These are phyloP conservation scores for Linnemannia exigua DNA, from an alignment of 192 early-diverging fungal species.

Conservation along the genomic window DNA sequence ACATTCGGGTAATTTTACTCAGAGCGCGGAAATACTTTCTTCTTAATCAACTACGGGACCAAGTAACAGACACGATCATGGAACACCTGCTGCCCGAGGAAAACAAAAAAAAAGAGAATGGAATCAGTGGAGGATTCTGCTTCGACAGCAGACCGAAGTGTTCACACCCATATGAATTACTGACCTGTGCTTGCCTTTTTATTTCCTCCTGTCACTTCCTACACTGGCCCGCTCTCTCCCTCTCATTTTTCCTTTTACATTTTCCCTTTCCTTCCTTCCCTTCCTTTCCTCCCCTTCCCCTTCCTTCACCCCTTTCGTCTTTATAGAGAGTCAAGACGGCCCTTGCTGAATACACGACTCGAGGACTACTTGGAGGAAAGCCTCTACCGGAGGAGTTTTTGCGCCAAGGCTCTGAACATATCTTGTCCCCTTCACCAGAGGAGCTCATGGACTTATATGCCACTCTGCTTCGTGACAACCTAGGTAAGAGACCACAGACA, in stretches of 20 bases:
- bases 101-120: not conserved
- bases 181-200: not conserved
- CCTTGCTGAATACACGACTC: conserved; percentile 45
- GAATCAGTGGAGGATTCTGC: not conserved
- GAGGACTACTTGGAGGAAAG: conserved; percentile 46
- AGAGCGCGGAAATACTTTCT: not conserved
- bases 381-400: conserved; percentile 45
- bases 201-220: conserved; percentile 3
- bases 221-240: not conserved
- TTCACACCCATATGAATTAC: not conserved
- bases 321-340: conserved; percentile 51
- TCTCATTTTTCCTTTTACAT: not conserved
- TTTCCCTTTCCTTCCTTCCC: no score
- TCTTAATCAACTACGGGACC: not conserved
- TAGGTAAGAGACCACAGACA: conserved; percentile 21
- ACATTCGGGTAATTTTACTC: conserved; percentile 44
- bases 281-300: no score
- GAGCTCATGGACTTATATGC: conserved; percentile 57
- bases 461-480: conserved; percentile 45
- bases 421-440: conserved; percentile 44
- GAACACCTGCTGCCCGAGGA: not conserved
- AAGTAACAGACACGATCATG: not conserved
- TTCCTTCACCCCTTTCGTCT: not conserved
- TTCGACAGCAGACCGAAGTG: not conserved
- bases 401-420: conserved; percentile 41